phyloP scores from a whole-genome alignment of 164 flowering plant species.

The Piper betle region DNA sequence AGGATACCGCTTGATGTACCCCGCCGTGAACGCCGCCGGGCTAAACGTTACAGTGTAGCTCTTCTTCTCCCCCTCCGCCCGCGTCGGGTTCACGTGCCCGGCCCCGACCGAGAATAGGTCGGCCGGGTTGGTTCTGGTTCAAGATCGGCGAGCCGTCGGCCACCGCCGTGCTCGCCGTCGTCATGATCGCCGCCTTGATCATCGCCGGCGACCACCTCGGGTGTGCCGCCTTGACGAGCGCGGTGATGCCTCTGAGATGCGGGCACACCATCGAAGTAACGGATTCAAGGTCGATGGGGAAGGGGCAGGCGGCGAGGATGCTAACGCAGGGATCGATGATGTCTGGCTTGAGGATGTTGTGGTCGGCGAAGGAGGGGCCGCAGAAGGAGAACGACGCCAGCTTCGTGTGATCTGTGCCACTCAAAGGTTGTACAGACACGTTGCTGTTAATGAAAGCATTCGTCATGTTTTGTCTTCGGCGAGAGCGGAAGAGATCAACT shows the following conservation, averaged over 20 bases:
- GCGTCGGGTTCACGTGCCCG: constrained; percentile 43
- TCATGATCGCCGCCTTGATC: constrained; percentile 69
- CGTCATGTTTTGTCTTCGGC: constrained; percentile 26
- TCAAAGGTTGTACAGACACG: no score
- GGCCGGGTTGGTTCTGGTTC: constrained; percentile 19
- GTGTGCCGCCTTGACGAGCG: constrained; percentile 54
- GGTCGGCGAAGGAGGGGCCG: constrained; percentile 53
- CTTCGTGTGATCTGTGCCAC: constrained; percentile 4
- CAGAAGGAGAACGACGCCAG: constrained; percentile 57
- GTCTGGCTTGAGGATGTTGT: constrained; percentile 68
- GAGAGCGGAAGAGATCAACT: constrained; percentile 15
- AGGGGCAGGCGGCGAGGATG: constrained; percentile 71
- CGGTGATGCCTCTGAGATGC: constrained; percentile 70
- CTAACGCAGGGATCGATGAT: constrained; percentile 50
- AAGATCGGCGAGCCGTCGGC: neutral
- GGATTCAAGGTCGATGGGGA: constrained; percentile 26
- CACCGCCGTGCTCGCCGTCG: constrained; percentile 27
- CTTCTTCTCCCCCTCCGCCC: constrained; percentile 35
- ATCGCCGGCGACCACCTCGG: constrained; percentile 72
- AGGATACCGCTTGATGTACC: neutral
- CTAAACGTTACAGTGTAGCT: constrained; percentile 27
- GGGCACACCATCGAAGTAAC: constrained; percentile 82
- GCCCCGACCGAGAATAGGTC: constrained; percentile 55
- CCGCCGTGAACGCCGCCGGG: neutral
- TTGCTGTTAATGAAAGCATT: constrained; percentile 16